Conservation (phyloP, 179 eudicot species). For the Amaranthus tricolor region DNA sequence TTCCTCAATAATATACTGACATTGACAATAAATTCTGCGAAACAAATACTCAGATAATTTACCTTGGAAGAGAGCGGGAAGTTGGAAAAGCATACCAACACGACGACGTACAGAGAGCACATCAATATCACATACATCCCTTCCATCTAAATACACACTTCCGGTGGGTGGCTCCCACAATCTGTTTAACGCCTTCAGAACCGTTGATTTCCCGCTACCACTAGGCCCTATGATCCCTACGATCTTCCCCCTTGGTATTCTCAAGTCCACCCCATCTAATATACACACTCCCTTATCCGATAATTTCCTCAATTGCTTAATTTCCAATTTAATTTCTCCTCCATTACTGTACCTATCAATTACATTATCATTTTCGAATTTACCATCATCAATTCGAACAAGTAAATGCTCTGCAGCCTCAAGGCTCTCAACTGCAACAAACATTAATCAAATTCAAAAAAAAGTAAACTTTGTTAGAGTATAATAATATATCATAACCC, state of each 20-base stretch:
- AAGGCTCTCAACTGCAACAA: constrained; percentile 16
- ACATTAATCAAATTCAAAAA: background rate
- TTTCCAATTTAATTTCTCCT: constrained; percentile 35
- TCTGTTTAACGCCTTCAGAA: constrained; percentile 69
- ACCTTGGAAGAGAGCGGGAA: constrained; percentile 82
- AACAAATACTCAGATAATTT: background rate
- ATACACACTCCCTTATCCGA: constrained; percentile 47
- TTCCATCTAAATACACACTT: constrained; percentile 67
- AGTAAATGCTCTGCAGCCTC: constrained; percentile 41
- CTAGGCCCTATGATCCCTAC: constrained; percentile 89
- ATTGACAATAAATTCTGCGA: too few relatives aligned
- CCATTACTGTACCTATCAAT: background rate
- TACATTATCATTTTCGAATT: constrained; percentile 7
- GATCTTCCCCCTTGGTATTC: constrained; percentile 62
- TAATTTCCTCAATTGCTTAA: constrained; percentile 39
- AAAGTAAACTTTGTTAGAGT: background rate
- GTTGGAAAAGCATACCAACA: constrained; percentile 90
- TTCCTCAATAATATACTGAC: too few relatives aligned
- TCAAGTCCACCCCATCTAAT: constrained; percentile 47
- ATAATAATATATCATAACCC: too few relatives aligned
- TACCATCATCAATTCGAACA: constrained; percentile 16
- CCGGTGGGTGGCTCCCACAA: constrained; percentile 76
- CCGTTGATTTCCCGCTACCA: constrained; percentile 86
- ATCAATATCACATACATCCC: constrained; percentile 57
- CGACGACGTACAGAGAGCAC: constrained; percentile 71